Conservation (phyloP, 108 stramenopile genomes). For the Skeletonema marinoi region DNA sequence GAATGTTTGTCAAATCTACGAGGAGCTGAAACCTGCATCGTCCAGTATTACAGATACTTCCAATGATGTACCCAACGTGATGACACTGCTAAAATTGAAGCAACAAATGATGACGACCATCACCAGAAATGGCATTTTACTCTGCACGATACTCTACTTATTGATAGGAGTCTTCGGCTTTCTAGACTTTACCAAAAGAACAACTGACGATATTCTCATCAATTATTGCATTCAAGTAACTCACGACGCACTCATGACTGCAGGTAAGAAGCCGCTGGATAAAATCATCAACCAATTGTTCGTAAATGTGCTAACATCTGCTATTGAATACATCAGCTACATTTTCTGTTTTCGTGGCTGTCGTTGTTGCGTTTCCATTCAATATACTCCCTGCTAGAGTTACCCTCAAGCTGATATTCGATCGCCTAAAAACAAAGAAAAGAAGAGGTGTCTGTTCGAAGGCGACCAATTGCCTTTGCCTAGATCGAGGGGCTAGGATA, state of each 20-base stretch:
- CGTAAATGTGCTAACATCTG: neutral
- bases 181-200: conserved; percentile 60
- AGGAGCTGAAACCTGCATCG: conserved; percentile 50
- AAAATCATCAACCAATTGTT: neutral
- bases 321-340: conserved; percentile 26
- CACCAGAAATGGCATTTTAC: conserved; percentile 31
- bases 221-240: conserved; percentile 54
- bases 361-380: conserved; percentile 82
- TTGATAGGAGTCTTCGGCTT: conserved; percentile 56
- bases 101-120: conserved; percentile 18
- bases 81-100: conserved; percentile 2
- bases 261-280: neutral
- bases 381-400: conserved; percentile 82
- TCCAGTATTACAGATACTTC: neutral
- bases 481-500: neutral
- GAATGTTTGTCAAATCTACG: conserved; percentile 79
- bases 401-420: conserved; percentile 63
- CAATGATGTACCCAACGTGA: neutral
- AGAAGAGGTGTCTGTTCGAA: conserved; percentile 9
- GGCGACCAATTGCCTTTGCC: neutral
- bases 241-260: conserved; percentile 56
- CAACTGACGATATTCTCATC: conserved; percentile 67
- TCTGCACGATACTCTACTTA: conserved; percentile 54
- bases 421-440: conserved; percentile 16
- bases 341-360: conserved; percentile 72